phyloP scores from a whole-genome alignment of 805 yeast species.

The Cyberlindnera mycetangii region DNA sequence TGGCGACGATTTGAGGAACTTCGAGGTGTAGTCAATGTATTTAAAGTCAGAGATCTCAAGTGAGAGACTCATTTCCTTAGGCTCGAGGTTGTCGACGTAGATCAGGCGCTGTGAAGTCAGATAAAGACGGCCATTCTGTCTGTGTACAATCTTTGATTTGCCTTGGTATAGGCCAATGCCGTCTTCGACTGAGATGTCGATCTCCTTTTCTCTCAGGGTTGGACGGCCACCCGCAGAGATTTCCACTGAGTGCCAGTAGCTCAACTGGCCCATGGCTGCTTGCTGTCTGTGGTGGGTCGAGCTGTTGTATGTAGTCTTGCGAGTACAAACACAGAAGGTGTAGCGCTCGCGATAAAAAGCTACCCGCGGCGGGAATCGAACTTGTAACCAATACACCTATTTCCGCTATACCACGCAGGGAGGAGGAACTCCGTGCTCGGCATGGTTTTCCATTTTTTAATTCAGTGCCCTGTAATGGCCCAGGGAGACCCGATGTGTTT shows the following conservation, averaged over 20 bases:
- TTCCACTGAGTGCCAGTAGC: slow-evolving; percentile 36
- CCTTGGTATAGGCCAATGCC: slow-evolving; percentile 80
- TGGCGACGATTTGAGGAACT: slow-evolving; percentile 76
- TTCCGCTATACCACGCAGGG: neutral
- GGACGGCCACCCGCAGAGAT: slow-evolving; percentile 39
- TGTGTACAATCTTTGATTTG: slow-evolving; percentile 53
- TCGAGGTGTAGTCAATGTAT: slow-evolving; percentile 39
- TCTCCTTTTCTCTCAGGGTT: slow-evolving; percentile 42
- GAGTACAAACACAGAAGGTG: no score
- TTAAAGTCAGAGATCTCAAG: slow-evolving; percentile 43
- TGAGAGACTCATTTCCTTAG: slow-evolving; percentile 43
- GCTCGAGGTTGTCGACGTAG: slow-evolving; percentile 56
- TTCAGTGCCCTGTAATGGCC: no score
- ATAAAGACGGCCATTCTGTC: slow-evolving; percentile 76
- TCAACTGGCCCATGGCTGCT: slow-evolving; percentile 16
- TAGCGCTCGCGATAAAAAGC: neutral
- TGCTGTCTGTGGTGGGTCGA: no score
- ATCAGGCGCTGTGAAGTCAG: slow-evolving; percentile 72
- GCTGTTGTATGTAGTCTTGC: no score
- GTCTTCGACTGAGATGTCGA: slow-evolving; percentile 49
- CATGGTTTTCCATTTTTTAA: no score
- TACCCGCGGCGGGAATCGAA: neutral
- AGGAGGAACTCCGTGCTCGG: no score
- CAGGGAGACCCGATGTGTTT: no score
- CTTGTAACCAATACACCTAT: neutral